Conservation (phyloP, 164 flowering plant genomes). For the Kingdonia uniflora region DNA sequence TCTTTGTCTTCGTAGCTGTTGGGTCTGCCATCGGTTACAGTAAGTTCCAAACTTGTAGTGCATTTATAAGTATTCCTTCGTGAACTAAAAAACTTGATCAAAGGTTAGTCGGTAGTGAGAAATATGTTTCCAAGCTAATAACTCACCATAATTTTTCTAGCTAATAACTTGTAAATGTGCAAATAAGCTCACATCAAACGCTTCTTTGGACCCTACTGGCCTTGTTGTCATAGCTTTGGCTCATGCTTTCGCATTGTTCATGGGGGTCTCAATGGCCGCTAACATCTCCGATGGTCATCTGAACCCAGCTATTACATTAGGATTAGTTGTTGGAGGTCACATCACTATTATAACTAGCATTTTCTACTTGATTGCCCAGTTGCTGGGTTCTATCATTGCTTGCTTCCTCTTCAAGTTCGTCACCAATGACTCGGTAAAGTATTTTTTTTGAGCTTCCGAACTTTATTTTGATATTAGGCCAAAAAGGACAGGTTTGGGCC, state of each 20-base stretch:
- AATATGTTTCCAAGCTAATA: neutral
- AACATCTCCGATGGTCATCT: conserved; percentile 77
- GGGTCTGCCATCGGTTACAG: conserved; percentile 67
- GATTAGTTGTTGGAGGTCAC: no score
- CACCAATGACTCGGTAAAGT: conserved; percentile 46
- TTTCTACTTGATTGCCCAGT: conserved; percentile 65
- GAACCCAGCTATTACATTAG: conserved; percentile 79
- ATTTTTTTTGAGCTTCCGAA: no score
- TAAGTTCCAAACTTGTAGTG: conserved; percentile 18
- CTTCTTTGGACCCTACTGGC: no score
- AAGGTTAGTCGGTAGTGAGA: neutral
- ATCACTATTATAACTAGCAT: conserved; percentile 58
- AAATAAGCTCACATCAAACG: no score
- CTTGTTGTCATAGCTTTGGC: no score
- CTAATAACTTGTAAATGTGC: neutral
- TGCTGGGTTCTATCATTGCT: conserved; percentile 59
- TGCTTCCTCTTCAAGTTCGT: no score
- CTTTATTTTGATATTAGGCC: no score
- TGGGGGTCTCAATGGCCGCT: no score
- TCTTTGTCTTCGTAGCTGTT: conserved; percentile 73
- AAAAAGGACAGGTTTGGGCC: no score
- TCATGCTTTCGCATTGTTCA: no score
- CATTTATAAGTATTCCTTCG: no score
- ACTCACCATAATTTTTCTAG: neutral
- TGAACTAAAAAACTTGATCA: neutral